These are phyloP conservation scores for Adansonia grandidieri DNA, from an alignment of 441 rosid genomes.

Conservation along the genomic window DNA sequence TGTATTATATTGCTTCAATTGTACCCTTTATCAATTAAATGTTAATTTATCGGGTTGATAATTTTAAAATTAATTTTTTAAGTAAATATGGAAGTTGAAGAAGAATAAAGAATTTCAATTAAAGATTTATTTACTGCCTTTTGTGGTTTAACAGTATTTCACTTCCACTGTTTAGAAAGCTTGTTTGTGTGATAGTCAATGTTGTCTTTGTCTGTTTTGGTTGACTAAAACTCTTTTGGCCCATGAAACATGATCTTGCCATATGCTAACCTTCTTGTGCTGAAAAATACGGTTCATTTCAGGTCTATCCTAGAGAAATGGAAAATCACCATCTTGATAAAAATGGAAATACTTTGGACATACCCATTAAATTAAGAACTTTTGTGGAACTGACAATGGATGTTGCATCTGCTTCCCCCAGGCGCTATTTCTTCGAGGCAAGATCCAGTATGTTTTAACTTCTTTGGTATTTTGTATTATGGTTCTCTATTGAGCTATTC, in stretches of 20 bases:
- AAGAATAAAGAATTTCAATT: neutral
- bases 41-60: neutral
- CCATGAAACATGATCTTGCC: neutral
- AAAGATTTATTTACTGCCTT: conserved; percentile 8
- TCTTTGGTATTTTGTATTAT: conserved; percentile 24
- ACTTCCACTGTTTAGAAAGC: neutral
- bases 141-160: neutral
- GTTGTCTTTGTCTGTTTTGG: neutral
- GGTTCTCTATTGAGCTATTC: conserved; percentile 1
- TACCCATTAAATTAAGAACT: conserved; percentile 65
- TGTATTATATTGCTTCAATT: conserved; percentile 3
- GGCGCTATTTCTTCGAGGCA: conserved; percentile 97
- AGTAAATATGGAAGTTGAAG: conserved; percentile 11
- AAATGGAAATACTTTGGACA: conserved; percentile 30
- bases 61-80: neutral
- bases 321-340: conserved; percentile 38
- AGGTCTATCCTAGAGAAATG: conserved; percentile 63
- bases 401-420: conserved; percentile 90
- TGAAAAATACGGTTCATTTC: conserved; percentile 32
- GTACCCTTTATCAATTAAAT: conserved; percentile 1
- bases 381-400: conserved; percentile 90
- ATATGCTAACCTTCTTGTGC: conserved; percentile 18
- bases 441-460: conserved; percentile 46
- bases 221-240: neutral
- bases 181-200: neutral